Evolutionary conservation across 1,139 yeast genomes (phyloP).

Genomic region (Trichomonascaceae sp.): DNA sequence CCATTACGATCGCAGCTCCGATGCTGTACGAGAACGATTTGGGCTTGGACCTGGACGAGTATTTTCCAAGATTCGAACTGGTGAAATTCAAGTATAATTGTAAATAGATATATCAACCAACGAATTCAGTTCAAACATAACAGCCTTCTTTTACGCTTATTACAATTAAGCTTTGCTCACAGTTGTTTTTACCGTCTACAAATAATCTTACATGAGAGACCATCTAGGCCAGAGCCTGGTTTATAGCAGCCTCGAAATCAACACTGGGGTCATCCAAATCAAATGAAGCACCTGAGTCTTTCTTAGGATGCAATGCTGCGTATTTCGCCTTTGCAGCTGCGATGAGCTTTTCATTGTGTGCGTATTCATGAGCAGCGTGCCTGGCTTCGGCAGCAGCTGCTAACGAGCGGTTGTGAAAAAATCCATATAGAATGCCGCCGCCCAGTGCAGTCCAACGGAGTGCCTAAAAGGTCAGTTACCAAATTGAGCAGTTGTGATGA

Average conservation of each 20-base stretch:
- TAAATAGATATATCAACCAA: background rate
- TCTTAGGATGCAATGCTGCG: constrained; percentile 56
- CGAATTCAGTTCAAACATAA: background rate
- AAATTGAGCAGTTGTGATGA: background rate
- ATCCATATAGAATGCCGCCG: constrained; percentile 86
- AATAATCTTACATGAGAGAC: background rate
- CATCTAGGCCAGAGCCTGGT: constrained; percentile 23
- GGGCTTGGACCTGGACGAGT: constrained; percentile 73
- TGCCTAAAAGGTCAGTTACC: constrained; percentile 38
- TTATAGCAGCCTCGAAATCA: constrained; percentile 54
- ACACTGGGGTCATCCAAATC: constrained; percentile 88
- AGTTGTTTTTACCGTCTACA: background rate
- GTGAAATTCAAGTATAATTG: constrained; percentile 2
- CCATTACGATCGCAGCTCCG: constrained; percentile 71
- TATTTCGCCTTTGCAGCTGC: constrained; percentile 84
- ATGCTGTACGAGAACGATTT: constrained; percentile 58
- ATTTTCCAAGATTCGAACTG: constrained; percentile 28
- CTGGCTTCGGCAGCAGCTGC: constrained; percentile 54
- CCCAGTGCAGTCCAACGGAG: constrained; percentile 91
- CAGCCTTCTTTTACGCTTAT: background rate
- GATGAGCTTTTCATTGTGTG: constrained; percentile 68
- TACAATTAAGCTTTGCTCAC: background rate
- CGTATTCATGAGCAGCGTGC: constrained; percentile 54
- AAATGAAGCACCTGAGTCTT: constrained; percentile 41
- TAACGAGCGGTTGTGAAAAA: constrained; percentile 71